Evolutionary conservation across 768 basidiomycete genomes (phyloP), one percentile per base, ranked within the genome.

Genomic region (Rhodotorula paludigena): DNA sequence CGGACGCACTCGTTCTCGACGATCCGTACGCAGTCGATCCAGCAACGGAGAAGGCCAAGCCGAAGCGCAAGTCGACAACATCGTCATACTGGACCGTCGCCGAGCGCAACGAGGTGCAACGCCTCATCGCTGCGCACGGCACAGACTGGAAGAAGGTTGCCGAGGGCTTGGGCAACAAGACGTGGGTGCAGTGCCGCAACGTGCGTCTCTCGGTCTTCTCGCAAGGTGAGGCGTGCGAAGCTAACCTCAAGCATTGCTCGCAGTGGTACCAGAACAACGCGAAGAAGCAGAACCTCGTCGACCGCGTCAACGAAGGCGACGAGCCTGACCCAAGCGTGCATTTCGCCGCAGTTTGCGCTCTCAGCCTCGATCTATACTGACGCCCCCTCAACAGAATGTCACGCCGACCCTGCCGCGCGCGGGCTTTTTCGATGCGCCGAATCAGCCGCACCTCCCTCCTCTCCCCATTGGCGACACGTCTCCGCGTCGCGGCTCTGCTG

Each of bases 81-180:
- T 80, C 76, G 36, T 78, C 77, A 45, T 82, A 82, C 55, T 89
- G 88, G 87, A 84, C 85, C 6, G 83, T 84, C 15, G 84, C 85
- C 42, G 88, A 90, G 73, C 85, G 85, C 80, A 66, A 67, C 42
- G 71, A 83, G 53, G 86, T 89, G 74, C 72, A 85, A 54, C 76
- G 80, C 23, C 80, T 89, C 45, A 80, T 88, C 25, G 78, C 80
- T n/a, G 80, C 84, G 64, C 82, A 87, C 76, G 87, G 87, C 42
- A 82, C 83, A 60, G 83, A 89, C 74, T 86, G 86, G 73, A 83
- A 85, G 73, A 82, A 83, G n/a, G 86, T 90, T 57, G 85, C 88
- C 1, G 82, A 85, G 5, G 82, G 83, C 9, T 83, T 89, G 81
- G 85, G 84, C 11, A 76, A 73, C 36, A 80, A 81, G 74, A 77